Base-by-base conservation (phyloP, 768 basidiomycete species). In the Panellus pusillus region DNA sequence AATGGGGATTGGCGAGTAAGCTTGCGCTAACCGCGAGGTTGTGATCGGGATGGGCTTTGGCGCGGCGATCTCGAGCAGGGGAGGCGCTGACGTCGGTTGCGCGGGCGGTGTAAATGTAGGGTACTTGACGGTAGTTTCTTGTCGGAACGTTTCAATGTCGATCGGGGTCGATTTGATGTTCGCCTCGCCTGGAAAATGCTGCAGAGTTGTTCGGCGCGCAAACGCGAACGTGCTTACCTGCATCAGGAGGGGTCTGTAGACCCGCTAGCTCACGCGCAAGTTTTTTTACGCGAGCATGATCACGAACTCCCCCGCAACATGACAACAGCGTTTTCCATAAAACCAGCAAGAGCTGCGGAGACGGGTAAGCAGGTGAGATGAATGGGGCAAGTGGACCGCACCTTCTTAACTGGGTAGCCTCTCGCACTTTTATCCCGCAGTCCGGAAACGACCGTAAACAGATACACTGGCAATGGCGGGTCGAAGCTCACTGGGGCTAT, bases 351-450 rank as follows among this genome's bases (percentile, higher is more conserved):
- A 98, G 83, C 95, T 97, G 61, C 49, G 49, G 38, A 55, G 35
- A 46, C 27, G 63, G 44, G 35, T 52, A 44, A 20, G 50, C 59
- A 55, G 54, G 58, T 38, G 46, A 17, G 13, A 44, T 39, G 45
- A 41, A 45, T 36, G 44, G 48, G 38, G 50, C 14, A 49, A 55
- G 49, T 55, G 43, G 35, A 36, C 44, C 68, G 18, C 47, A 91
- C 94, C 82, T 98, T 98, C 74, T 98, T 99, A 63, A 97, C 90
- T 0, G 97, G 97, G 71, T 97, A 99, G 6, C 92, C 92, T 65
- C 91, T 94, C 2, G 93, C 89, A 65, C 89, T 90, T 73, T 93
- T 93, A 68, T 98, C 96, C 61, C 92, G 86, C 38, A 98, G 74
- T 38, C 87, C 85, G 19, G 93, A 87, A n/a, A 98, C 87, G 43